Percentiles rank a stretch among this genome's conserved stretches.
Conservation (phyloP, 106 monocot species). For the Gastrodia elata region DNA sequence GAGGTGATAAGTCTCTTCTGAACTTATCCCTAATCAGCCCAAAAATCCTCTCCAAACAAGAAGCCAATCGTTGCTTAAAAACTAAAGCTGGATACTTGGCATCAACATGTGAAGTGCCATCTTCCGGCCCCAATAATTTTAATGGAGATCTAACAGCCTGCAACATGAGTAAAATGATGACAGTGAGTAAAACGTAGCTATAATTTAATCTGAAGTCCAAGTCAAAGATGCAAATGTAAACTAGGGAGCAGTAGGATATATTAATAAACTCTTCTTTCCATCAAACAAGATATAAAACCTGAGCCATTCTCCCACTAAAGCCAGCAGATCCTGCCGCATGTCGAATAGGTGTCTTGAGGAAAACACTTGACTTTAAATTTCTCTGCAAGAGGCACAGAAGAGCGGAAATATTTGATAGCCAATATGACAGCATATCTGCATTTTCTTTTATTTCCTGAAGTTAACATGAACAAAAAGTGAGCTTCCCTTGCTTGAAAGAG, state of each 20-base stretch:
- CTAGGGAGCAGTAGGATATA: slow-evolving; percentile 1
- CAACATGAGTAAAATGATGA: not conserved
- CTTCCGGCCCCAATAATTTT: slow-evolving; percentile 42
- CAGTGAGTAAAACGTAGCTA: not conserved
- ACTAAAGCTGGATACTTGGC: slow-evolving; percentile 88
- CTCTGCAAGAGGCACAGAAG: slow-evolving; percentile 89
- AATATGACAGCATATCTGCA: slow-evolving; percentile 64
- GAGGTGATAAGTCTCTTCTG: slow-evolving; percentile 79
- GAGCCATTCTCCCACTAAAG: slow-evolving; percentile 33
- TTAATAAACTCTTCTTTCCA: not conserved
- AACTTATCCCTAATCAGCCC: slow-evolving; percentile 87
- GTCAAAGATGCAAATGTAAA: not conserved
- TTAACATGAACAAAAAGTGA: slow-evolving; percentile 7
- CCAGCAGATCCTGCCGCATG: slow-evolving; percentile 37
- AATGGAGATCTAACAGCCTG: slow-evolving; percentile 57
- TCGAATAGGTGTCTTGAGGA: slow-evolving; percentile 58
- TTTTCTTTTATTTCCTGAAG: slow-evolving; percentile 47
- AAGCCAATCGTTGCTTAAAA: slow-evolving; percentile 92
- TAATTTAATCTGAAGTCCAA: not conserved
- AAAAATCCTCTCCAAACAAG: slow-evolving; percentile 88
- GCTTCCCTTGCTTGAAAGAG: not conserved
- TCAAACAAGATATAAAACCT: slow-evolving; percentile 16
- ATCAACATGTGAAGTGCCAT: slow-evolving; percentile 55
- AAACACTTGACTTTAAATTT: slow-evolving; percentile 76
- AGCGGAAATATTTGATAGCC: slow-evolving; percentile 85